phyloP scores from a whole-genome alignment of 148 eudicot species.

The Amaranthus palmeri region DNA sequence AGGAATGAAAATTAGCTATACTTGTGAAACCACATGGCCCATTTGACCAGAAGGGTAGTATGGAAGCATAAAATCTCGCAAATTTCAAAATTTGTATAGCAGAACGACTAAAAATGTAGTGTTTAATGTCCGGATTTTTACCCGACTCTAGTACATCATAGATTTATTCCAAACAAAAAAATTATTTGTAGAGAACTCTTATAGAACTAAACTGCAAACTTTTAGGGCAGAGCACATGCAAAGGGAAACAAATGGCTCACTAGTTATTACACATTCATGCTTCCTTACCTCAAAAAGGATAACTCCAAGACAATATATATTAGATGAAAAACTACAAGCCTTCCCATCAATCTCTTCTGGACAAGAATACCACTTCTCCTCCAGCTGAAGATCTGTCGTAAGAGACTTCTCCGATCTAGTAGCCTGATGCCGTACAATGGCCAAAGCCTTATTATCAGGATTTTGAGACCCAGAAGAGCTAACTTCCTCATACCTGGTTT shows the following conservation, averaged over 20 bases:
- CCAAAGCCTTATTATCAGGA: slow-evolving; percentile 5
- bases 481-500: slow-evolving; percentile 4
- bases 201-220: neutral
- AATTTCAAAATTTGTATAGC: too few species aligned
- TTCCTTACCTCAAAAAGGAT: slow-evolving; percentile 62
- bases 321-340: slow-evolving; percentile 30
- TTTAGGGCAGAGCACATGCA: neutral
- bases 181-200: too few species aligned
- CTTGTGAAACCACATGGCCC: too few species aligned
- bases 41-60: too few species aligned
- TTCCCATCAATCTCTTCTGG: slow-evolving; percentile 35
- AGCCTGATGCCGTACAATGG: slow-evolving; percentile 13
- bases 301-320: slow-evolving; percentile 56
- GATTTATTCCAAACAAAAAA: too few species aligned
- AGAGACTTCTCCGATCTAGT: slow-evolving; percentile 11
- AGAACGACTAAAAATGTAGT: too few species aligned
- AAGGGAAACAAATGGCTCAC: neutral
- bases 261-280: slow-evolving; percentile 9
- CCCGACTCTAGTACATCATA: too few species aligned
- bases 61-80: too few species aligned
- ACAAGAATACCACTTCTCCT: slow-evolving; percentile 53
- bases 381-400: slow-evolving; percentile 25
- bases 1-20: too few species aligned
- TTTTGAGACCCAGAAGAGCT: slow-evolving; percentile 23
- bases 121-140: too few species aligned